Evolutionary conservation across 495 filamentous ascomycete species (phyloP), one percentile per base, ranked within the genome.

Genomic region (Penicillium angulare): DNA sequence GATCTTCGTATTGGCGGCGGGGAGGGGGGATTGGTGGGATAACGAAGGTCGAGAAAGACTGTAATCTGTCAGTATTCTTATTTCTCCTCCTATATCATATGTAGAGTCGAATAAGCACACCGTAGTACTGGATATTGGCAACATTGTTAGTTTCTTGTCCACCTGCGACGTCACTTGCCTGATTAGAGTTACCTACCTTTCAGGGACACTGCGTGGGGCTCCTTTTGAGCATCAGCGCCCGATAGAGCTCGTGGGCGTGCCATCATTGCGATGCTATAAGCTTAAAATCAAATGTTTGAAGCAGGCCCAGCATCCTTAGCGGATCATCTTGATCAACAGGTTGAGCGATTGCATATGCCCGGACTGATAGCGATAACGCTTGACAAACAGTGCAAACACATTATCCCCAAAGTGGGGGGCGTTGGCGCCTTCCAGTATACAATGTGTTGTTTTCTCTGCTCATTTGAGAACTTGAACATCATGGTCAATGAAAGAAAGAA

Each of bases 151-250:
- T 40, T 36, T 22, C 29, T 13, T 17, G 7, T 47, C n/a, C 3
- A 18, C 21, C 43, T 12, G 13, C 33, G 7, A 16, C 42, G 17
- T 16, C 20, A 27, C 7, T 26, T 36, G 29, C 24, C 17, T 20
- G 8, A 48, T 49, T 31, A 38, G 29, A 27, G 10, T 39, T 50
- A 45, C 64, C 31, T 63, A 76, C 83, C 91, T 78, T 96, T 97
- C 21, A 97, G 68, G 46, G 89, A 95, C 29, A 97, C 81, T 12
- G 85, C 80, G 72, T 97, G 91, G 16, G 89, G 86, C 59, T 88
- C 88, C 63, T 89, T 90, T 26, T 80, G 75, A 35, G 75, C 79
- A 42, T 90, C 84, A 38, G 73, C 68, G 29, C 70, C 59, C 43
- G 74, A 77, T 31, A 61, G 60, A 45, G 74, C 73, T 55, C 74